phyloP scores from a whole-genome alignment of 495 filamentous ascomycete species.

The Penicillium argentinense region DNA sequence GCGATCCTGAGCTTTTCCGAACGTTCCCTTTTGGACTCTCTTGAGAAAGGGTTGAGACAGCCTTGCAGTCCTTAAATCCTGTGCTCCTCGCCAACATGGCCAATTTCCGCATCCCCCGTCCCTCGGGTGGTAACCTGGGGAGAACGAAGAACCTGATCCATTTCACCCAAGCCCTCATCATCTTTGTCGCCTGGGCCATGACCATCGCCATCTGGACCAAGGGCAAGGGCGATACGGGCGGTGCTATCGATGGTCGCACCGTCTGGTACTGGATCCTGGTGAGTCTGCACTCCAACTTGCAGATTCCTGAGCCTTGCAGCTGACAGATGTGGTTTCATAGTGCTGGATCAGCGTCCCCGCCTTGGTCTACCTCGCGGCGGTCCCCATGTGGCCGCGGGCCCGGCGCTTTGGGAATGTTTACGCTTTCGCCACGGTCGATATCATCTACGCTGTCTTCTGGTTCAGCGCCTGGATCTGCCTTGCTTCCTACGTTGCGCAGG shows the following conservation, averaged over 20 bases:
- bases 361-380: conserved; percentile 78
- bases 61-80: conserved; percentile 20
- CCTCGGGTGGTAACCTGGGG: conserved; percentile 38
- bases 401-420: conserved; percentile 78
- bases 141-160: conserved; percentile 51
- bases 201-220: conserved; percentile 74
- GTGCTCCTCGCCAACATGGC: conserved; percentile 20
- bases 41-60: conserved; percentile 17
- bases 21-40: conserved; percentile 6
- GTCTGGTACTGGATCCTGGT: conserved; percentile 80
- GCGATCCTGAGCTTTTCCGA: background rate
- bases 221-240: conserved; percentile 47
- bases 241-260: conserved; percentile 68
- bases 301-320: conserved; percentile 5
- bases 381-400: conserved; percentile 81
- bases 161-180: conserved; percentile 61
- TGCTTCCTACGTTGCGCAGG: conserved; percentile 63
- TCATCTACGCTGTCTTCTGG: conserved; percentile 76
- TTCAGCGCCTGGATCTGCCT: conserved; percentile 78
- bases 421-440: conserved; percentile 74
- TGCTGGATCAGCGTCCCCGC: conserved; percentile 83
- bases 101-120: conserved; percentile 30
- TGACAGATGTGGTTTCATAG: conserved; percentile 44
- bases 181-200: conserved; percentile 69
- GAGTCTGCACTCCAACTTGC: conserved; percentile 34